A percentile compares a stretch with the other conserved stretches of the same genome.
Conservation (phyloP, 352 stramenopile species). For the Phytophthora brassicae region DNA sequence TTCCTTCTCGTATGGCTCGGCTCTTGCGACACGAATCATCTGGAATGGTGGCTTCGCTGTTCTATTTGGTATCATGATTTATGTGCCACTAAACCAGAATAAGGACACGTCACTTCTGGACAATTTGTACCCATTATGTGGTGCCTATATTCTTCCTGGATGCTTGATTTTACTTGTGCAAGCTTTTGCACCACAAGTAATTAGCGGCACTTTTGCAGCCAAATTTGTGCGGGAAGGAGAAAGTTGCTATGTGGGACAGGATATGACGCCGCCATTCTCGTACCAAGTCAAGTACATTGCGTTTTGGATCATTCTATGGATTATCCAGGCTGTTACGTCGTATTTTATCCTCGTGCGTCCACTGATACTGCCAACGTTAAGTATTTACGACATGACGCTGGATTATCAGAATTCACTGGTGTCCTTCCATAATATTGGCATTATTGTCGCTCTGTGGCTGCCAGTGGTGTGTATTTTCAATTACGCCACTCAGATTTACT, state of each 20-base stretch:
- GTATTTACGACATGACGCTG: conserved; percentile 73
- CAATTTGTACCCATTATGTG: conserved; percentile 43
- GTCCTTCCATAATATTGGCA: conserved; percentile 74
- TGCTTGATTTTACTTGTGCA: conserved; percentile 53
- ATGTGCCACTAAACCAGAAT: conserved; percentile 49
- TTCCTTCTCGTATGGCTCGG: conserved; percentile 61
- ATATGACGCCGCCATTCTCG: conserved; percentile 61
- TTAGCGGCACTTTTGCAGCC: conserved; percentile 54
- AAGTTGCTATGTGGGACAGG: conserved; percentile 69
- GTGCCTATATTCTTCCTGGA: conserved; percentile 53
- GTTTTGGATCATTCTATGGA: conserved; percentile 68
- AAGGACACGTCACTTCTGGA: conserved; percentile 47
- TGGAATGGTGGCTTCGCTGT: conserved; percentile 65
- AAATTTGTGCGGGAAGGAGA: conserved; percentile 77
- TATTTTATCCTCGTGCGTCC: conserved; percentile 71
- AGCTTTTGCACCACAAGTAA: conserved; percentile 52
- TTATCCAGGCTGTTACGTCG: conserved; percentile 53
- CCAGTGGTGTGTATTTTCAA: conserved; percentile 77
- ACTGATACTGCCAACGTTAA: conserved; percentile 64
- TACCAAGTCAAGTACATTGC: conserved; percentile 67
- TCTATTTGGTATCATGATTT: conserved; percentile 68
- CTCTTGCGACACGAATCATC: conserved; percentile 49
- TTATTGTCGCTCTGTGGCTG: conserved; percentile 68
- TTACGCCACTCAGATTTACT: conserved; percentile 84
- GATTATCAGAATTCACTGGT: conserved; percentile 69